phyloP scores from a whole-genome alignment of 495 filamentous ascomycete genomes.

The Lasiosphaeria miniovina region DNA sequence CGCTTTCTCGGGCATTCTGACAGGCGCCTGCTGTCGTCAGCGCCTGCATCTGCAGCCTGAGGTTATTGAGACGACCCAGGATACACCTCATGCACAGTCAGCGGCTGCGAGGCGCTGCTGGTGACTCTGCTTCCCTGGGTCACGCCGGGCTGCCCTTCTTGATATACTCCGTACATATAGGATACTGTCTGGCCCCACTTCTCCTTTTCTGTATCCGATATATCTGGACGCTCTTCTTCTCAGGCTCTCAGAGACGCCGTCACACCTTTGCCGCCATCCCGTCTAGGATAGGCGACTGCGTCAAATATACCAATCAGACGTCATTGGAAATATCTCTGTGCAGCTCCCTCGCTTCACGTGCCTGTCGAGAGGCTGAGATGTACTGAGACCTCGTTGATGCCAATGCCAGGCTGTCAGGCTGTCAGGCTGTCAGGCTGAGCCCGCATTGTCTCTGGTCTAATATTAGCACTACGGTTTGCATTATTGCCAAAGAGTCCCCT shows the following conservation, averaged over 20 bases:
- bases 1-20: constrained; percentile 5
- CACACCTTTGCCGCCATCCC: constrained; percentile 18
- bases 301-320: constrained; percentile 17
- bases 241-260: background rate
- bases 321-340: constrained; percentile 19
- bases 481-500: no score
- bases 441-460: no score
- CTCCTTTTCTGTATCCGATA: background rate
- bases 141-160: background rate
- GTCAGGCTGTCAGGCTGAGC: no score
- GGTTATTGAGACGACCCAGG: constrained; percentile 11
- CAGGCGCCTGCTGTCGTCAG: constrained; percentile 2
- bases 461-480: no score
- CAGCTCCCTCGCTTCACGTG: constrained; percentile 1
- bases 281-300: constrained; percentile 21
- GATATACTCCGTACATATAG: background rate
- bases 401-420: no score
- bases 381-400: no score
- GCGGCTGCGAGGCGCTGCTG: constrained; percentile 8
- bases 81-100: background rate
- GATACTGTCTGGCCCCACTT: background rate
- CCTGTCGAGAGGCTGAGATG: no score
- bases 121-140: background rate
- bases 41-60: constrained; percentile 7
- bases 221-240: constrained; percentile 3